These are phyloP conservation scores for Monosporozyma aquatica DNA, from an alignment of 805 yeast species.

Conservation along the genomic window DNA sequence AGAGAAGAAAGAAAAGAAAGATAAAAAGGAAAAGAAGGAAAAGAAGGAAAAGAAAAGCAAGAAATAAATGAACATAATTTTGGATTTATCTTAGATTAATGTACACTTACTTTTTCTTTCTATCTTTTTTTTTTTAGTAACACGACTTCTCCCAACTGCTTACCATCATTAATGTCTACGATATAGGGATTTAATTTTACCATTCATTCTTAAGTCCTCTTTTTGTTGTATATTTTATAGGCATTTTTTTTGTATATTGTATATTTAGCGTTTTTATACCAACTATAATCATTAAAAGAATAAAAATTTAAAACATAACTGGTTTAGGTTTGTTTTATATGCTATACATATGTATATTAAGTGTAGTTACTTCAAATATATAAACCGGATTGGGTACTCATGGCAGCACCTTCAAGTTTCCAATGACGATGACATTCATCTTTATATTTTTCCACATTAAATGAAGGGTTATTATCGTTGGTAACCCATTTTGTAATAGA, in stretches of 20 bases:
- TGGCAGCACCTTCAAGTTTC: slow-evolving; percentile 24
- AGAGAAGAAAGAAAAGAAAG: slow-evolving; percentile 42
- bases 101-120: too few relatives aligned
- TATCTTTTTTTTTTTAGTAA: background rate
- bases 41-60: slow-evolving; percentile 39
- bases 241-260: slow-evolving; percentile 20
- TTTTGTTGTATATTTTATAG: slow-evolving; percentile 4
- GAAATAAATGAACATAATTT: slow-evolving; percentile 26
- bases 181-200: background rate
- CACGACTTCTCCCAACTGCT: too few relatives aligned
- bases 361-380: slow-evolving; percentile 13
- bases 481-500: slow-evolving; percentile 9
- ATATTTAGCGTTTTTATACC: slow-evolving; percentile 21
- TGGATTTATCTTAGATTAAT: too few relatives aligned
- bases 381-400: slow-evolving; percentile 28
- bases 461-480: background rate
- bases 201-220: background rate
- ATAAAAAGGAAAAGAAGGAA: slow-evolving; percentile 43
- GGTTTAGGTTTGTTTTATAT: too few relatives aligned
- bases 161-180: background rate
- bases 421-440: slow-evolving; percentile 25
- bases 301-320: background rate
- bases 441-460: slow-evolving; percentile 11
- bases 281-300: slow-evolving; percentile 4
- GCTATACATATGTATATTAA: background rate